Base-by-base conservation (phyloP, 2,329 filamentous ascomycete genomes). In the Aspergillus thermomutatus region DNA sequence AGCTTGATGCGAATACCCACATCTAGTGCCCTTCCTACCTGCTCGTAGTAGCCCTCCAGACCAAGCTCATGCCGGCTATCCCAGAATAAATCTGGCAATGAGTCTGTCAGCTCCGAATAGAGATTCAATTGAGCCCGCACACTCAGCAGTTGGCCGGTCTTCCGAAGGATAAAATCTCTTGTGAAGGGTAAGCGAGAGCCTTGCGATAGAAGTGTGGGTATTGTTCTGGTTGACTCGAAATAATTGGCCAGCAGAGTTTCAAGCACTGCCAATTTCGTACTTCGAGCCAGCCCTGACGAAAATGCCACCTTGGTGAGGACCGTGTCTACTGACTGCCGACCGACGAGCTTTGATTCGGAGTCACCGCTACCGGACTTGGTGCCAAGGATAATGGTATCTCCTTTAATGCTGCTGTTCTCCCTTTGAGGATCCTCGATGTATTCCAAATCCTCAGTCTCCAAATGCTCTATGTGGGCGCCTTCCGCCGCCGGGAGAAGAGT, bases 21-120 rank as follows among this genome's bases (percentile, higher is more conserved):
- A 73, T 97, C 94, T 37, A 99, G 82, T 0, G 92, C 91, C 54
- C 88, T 86, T 43, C 93, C 92, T 43, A 97, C 91, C 73, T 94
- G 90, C 64, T 96, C 92, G 73, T 97, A 99, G 77, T 97, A 97
- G 28, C 88, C 89, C 73, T 97, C 94, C 2, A 99, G 82, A 0
- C 92, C 90, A 2, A 97, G 84, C 72, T 97, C 92, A 66, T 94
- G 89, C 50, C 87, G 84, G 65, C 85, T 89, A 73, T 99, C 94
- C 94, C 94, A 99, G 77, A 99, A 97, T 48, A 97, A 86, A 75
- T 99, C 94, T 0, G 94, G 94, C 19, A 97, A 82, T 19, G 90
- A 91, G 76, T 99, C 94, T 0, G 94, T 97, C 34, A 99, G 84
- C 74, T 97, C 94, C 1, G 91, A 96, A 78, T 97, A 97, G 65